These are phyloP conservation scores for Syzygium jambos DNA, from an alignment of 345 rosid species.

Conservation along the genomic window DNA sequence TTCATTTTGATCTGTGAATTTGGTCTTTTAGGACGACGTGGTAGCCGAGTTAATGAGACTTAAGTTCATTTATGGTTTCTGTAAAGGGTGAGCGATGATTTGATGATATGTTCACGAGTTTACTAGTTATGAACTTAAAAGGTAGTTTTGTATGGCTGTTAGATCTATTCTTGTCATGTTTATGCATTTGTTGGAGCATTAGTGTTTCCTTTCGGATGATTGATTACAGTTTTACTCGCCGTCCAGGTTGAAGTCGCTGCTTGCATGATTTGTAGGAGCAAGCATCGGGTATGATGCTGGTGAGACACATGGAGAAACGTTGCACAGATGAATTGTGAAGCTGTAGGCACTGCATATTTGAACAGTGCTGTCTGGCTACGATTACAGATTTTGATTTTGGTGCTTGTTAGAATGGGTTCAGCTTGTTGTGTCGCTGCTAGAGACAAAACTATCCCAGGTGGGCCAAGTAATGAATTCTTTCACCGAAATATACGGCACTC, in stretches of 20 bases:
- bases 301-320: not conserved
- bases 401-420: constrained; percentile 63
- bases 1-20: not conserved
- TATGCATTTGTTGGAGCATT: not conserved
- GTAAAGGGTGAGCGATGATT: not conserved
- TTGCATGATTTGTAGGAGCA: not conserved
- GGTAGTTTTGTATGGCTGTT: not conserved
- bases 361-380: constrained; percentile 9
- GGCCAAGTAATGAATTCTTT: constrained; percentile 43
- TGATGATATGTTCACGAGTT: not conserved
- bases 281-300: not conserved
- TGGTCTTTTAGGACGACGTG: not conserved
- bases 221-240: not conserved
- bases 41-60: not conserved
- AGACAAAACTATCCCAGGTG: constrained; percentile 67
- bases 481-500: constrained; percentile 71
- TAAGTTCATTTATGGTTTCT: not conserved
- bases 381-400: constrained; percentile 5
- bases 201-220: not conserved
- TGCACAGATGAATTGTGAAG: not conserved
- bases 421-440: constrained; percentile 96
- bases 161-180: not conserved
- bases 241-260: not conserved
- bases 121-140: not conserved
- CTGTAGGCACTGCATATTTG: constrained; percentile 11